These are phyloP conservation scores for Volvox carteri DNA, from an alignment of 163 green algal genomes.

Conservation along the genomic window DNA sequence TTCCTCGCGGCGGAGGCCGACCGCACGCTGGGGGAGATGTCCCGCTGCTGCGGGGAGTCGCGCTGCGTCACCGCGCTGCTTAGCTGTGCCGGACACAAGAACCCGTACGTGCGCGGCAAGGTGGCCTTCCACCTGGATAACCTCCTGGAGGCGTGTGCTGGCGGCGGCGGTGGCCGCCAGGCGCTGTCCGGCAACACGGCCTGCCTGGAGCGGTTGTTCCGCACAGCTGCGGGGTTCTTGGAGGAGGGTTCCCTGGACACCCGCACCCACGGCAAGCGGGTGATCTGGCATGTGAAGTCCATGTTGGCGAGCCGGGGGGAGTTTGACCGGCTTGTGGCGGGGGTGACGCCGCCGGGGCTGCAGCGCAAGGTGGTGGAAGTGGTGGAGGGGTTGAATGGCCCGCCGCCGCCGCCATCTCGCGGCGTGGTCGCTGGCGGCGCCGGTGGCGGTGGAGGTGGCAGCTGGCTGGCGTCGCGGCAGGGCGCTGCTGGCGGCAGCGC, in stretches of 20 bases:
- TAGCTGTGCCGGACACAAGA: conserved; percentile 66
- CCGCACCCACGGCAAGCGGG: conserved; percentile 85
- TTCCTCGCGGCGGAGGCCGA: conserved; percentile 86
- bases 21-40: conserved; percentile 71
- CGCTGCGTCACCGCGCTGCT: conserved; percentile 64
- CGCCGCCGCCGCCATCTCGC: conserved; percentile 67
- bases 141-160: conserved; percentile 50
- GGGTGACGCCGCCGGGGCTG: conserved; percentile 59
- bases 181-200: conserved; percentile 38
- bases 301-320: conserved; percentile 53
- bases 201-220: conserved; percentile 62
- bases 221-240: conserved; percentile 74
- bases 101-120: conserved; percentile 53
- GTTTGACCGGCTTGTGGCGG: conserved; percentile 65
- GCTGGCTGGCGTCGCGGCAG: conserved; percentile 34
- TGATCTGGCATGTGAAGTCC: conserved; percentile 78
- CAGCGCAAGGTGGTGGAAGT: conserved; percentile 74
- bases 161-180: conserved; percentile 25
- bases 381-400: conserved; percentile 67
- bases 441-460: conserved; percentile 9
- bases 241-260: conserved; percentile 83
- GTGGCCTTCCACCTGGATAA: conserved; percentile 71
- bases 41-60: conserved; percentile 53
- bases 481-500: not conserved
- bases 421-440: not conserved